Evolutionary conservation across 257 asterid genomes (phyloP).

Genomic region (Catharanthus roseus): DNA sequence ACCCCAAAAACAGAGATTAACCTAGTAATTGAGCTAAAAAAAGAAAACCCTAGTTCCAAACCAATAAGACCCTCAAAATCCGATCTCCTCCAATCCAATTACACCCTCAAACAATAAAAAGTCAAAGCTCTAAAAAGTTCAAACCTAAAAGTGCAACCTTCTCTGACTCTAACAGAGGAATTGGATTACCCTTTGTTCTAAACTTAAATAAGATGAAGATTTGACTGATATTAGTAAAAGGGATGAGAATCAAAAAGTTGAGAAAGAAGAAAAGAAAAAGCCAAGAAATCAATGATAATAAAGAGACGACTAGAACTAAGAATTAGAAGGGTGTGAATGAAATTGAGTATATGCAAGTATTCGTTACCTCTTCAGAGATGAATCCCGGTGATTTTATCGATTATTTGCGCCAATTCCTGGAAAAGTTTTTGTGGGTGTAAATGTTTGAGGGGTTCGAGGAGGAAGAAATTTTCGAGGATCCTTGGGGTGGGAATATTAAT

Average conservation of each 20-base stretch:
- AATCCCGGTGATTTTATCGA: constrained; percentile 1
- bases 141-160: neutral
- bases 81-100: constrained; percentile 4
- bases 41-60: neutral
- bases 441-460: neutral
- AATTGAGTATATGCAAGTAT: neutral
- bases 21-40: constrained; percentile 3
- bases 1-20: constrained; percentile 27
- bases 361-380: constrained; percentile 12
- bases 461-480: constrained; percentile 4
- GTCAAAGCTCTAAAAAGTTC: neutral
- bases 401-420: neutral
- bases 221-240: neutral
- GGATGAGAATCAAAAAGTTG: neutral
- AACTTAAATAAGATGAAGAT: neutral
- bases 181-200: neutral
- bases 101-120: constrained; percentile 1
- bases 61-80: neutral
- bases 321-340: constrained; percentile 18
- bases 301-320: neutral
- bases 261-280: neutral
- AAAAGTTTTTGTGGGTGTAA: neutral
- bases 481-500: too few species aligned
- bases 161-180: neutral
- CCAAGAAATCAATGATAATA: neutral